A percentile compares a stretch with the other conserved stretches of the same genome.
phyloP scores from a whole-genome alignment of 1,284 basidiomycete species.

The Xanthoconium separans region DNA sequence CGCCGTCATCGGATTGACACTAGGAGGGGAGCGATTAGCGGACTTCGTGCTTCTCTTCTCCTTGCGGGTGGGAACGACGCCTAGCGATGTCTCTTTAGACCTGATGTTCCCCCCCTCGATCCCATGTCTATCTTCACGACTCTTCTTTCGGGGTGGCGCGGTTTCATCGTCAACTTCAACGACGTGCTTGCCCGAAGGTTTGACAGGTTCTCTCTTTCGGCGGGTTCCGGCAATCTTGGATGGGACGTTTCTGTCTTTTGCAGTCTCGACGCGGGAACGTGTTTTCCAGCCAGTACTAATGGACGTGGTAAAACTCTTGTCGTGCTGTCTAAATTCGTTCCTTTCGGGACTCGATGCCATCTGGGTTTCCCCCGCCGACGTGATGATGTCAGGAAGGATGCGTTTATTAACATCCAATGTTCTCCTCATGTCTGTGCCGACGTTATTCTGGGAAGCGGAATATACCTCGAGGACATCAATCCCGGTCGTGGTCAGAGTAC shows the following conservation, averaged over 20 bases:
- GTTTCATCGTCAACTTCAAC: conserved; percentile 20
- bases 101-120: conserved; percentile 1
- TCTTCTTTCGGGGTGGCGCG: conserved; percentile 26
- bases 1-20: background rate
- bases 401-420: background rate
- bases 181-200: background rate
- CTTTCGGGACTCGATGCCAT: background rate
- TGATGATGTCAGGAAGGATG: background rate
- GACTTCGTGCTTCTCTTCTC: conserved; percentile 17
- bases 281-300: background rate
- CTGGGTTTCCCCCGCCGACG: background rate
- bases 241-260: conserved; percentile 1
- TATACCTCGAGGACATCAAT: background rate
- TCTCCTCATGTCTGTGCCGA: background rate
- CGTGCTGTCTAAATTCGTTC: background rate
- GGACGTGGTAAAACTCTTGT: background rate
- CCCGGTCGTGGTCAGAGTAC: background rate
- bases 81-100: background rate
- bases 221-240: conserved; percentile 26
- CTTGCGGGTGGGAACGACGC: conserved; percentile 1
- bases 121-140: conserved; percentile 6
- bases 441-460: background rate
- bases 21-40: conserved; percentile 13
- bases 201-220: conserved; percentile 27
- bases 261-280: background rate